These are phyloP conservation scores for Pouteria campechiana DNA, from an alignment of 179 eudicot species.

Conservation along the genomic window DNA sequence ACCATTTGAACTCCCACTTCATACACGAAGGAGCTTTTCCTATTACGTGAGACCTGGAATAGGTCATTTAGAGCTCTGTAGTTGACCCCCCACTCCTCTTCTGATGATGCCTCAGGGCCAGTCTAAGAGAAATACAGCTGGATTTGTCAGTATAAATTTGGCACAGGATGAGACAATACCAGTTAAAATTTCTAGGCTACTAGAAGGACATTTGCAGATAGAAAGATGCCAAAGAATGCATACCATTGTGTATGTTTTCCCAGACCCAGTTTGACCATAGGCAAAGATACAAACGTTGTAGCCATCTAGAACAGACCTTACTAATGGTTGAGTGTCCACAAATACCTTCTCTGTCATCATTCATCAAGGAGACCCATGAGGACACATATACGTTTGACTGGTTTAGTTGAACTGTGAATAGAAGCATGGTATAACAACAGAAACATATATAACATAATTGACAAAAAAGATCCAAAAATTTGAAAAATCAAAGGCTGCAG, in stretches of 20 bases:
- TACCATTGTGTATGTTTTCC: constrained; percentile 98
- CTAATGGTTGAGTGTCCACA: constrained; percentile 65
- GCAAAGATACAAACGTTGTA: constrained; percentile 95
- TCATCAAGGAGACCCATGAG: neutral
- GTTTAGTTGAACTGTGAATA: neutral
- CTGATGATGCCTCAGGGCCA: constrained; percentile 79
- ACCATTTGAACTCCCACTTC: constrained; percentile 86
- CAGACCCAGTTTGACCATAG: constrained; percentile 98
- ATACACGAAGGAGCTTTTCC: constrained; percentile 42
- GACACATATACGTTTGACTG: too few species aligned
- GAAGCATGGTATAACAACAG: too few species aligned
- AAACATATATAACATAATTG: neutral
- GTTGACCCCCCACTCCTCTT: constrained; percentile 88
- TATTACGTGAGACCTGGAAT: constrained; percentile 63
- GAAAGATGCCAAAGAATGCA: neutral
- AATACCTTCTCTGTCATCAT: constrained; percentile 55
- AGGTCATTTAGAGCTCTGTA: constrained; percentile 88
- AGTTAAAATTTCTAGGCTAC: too few species aligned
- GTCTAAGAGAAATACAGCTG: constrained; percentile 31
- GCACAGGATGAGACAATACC: neutral
- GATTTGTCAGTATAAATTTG: constrained; percentile 3
- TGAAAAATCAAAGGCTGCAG: too few species aligned
- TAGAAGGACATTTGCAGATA: too few species aligned
- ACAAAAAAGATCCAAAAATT: neutral
- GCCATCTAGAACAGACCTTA: constrained; percentile 85